Base-by-base conservation (phyloP, 2,329 filamentous ascomycete genomes). In the Alternaria longipes region DNA sequence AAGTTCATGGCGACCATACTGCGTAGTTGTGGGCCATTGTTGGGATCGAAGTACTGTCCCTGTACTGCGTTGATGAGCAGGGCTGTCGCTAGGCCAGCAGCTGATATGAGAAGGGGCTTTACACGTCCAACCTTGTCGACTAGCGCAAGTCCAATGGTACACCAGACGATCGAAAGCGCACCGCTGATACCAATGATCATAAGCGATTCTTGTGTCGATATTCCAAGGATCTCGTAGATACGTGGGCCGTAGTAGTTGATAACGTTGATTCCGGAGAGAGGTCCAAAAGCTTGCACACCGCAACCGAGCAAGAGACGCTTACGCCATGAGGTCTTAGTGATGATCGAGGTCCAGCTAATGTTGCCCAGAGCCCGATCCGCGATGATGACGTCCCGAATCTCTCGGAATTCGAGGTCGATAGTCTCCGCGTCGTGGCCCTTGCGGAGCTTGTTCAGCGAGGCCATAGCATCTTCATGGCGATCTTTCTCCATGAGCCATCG, bases 401-500 rank as follows among this genome's bases (percentile, higher is more conserved):
- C 69, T 6, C 69, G 62, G 44, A 67, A 70, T 22, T 71, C 69
- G 24, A 70, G 64, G 16, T 71, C 66, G 28, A 70, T 66, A 1
- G 57, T 61, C 32, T 67, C 67, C 8, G 58, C 49, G n/a, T 70
- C 62, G 26, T 57, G 64, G 20, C 66, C 69, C 12, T 40, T 67
- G 20, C 69, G 65, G 4, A 71, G 67, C 44, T 66, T 68, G 38
- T 60, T 57, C 11, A 71, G 63, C 22, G 67, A 67, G 22, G 57
- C 51, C 56, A 68, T 64, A 18, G 67, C 69, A 67, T 88, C 82
- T 36, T 87, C 85, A 11, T 82, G 77, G 5, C 84, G 82, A 41
- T 85, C 84, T 45, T 85, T 82, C 58, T 82, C 81, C 55, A 87
- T 83, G 9, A 88, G 78, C 86, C 86, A 89, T 58, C 87, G 79